phyloP scores from a whole-genome alignment of 2,329 filamentous ascomycete genomes.

The Sporothrix curviconia region DNA sequence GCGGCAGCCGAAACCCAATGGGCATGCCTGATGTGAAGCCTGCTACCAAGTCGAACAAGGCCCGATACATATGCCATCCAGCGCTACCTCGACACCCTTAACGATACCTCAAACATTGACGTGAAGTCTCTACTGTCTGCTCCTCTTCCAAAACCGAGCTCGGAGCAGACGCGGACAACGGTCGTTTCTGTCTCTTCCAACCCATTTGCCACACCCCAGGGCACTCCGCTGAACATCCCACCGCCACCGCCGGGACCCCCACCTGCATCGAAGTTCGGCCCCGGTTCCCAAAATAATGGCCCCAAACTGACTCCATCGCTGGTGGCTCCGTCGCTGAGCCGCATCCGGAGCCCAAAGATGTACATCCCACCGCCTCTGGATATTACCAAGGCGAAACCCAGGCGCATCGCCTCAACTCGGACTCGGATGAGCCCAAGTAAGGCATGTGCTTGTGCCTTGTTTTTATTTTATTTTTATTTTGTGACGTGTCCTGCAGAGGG shows the following conservation, averaged over 20 bases:
- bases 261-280: not conserved
- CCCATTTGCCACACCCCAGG: not conserved
- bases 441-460: no score
- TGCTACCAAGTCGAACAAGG: constrained; percentile 1
- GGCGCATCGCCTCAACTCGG: not conserved
- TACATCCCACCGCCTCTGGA: constrained; percentile 34
- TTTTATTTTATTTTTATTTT: no score
- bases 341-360: constrained; percentile 35
- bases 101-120: constrained; percentile 19
- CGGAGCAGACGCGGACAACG: not conserved
- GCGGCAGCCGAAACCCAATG: constrained; percentile 10
- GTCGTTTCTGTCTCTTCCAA: not conserved
- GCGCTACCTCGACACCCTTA: constrained; percentile 31
- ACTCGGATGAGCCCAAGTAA: not conserved
- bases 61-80: constrained; percentile 31
- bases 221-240: constrained; percentile 1
- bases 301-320: constrained; percentile 25
- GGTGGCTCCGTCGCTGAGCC: constrained; percentile 32
- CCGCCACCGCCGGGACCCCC: constrained; percentile 23
- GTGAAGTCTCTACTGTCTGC: constrained; percentile 20
- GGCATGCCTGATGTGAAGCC: not conserved
- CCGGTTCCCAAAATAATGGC: not conserved
- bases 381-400: constrained; percentile 12
- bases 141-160: not conserved
- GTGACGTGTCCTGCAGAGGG: no score